phyloP scores from a whole-genome alignment of 1,284 basidiomycete genomes.

The Fomitopsis schrenkii region DNA sequence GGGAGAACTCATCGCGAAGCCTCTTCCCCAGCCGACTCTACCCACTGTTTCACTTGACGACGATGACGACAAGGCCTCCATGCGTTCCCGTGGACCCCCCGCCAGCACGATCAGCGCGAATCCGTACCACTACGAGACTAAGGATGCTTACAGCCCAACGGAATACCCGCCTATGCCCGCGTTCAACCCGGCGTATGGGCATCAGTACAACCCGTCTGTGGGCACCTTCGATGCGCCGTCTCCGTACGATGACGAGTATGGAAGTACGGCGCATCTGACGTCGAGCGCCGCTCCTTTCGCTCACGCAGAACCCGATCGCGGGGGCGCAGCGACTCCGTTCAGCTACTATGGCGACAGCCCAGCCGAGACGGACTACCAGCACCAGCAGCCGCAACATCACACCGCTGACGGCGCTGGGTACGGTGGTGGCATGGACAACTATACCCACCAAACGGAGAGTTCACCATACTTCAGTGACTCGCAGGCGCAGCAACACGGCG shows the following conservation, averaged over 20 bases:
- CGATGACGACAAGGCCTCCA: conserved; percentile 62
- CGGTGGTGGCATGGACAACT: neutral
- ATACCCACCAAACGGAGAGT: neutral
- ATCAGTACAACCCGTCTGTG: conserved; percentile 51
- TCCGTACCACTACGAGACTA: conserved; percentile 51
- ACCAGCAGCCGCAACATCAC: conserved; percentile 15
- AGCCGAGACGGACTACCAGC: conserved; percentile 15
- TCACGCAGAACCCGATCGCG: conserved; percentile 19
- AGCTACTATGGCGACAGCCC: conserved; percentile 14
- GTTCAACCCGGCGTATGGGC: conserved; percentile 31
- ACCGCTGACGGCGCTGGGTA: conserved; percentile 5
- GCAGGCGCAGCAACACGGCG: conserved; percentile 5
- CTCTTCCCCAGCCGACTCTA: conserved; percentile 93
- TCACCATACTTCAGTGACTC: neutral
- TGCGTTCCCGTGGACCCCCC: conserved; percentile 52
- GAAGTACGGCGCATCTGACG: conserved; percentile 56
- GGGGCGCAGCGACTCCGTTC: conserved; percentile 11
- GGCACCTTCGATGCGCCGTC: conserved; percentile 50
- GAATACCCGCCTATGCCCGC: conserved; percentile 65
- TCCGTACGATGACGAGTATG: conserved; percentile 60
- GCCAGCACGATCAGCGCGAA: conserved; percentile 52
- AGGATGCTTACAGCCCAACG: conserved; percentile 32
- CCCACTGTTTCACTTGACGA: conserved; percentile 90
- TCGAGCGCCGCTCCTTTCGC: conserved; percentile 50
- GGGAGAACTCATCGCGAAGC: conserved; percentile 77